Evolutionary conservation across 768 basidiomycete genomes (phyloP).

Genomic region (Chalciporus chontae): DNA sequence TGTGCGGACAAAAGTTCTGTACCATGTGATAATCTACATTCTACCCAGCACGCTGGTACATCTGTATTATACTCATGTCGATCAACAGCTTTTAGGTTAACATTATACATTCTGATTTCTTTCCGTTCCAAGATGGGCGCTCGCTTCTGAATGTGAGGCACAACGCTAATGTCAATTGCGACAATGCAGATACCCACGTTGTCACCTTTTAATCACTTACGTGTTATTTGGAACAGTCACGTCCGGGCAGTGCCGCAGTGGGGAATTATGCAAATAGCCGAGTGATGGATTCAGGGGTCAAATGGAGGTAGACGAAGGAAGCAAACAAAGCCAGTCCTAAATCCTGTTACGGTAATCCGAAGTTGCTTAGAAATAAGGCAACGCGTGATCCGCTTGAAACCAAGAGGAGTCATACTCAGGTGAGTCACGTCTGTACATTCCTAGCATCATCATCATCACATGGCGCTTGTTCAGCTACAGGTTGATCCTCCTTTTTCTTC

Average conservation of each 20-base stretch:
- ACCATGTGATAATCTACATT: slow-evolving; percentile 4
- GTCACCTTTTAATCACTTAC: not conserved
- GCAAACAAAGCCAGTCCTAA: no score
- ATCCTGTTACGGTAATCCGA: no score
- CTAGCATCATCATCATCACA: not conserved
- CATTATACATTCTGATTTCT: slow-evolving; percentile 10
- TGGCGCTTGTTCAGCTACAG: not conserved
- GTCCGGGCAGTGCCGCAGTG: not conserved
- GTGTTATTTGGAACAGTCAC: not conserved
- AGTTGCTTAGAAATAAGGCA: no score
- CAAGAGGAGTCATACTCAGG: not conserved
- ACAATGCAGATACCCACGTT: not conserved
- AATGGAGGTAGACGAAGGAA: no score
- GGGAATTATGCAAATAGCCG: not conserved
- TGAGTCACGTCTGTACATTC: not conserved
- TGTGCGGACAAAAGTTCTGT: slow-evolving; percentile 23
- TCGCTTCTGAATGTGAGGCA: no score
- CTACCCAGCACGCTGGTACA: not conserved
- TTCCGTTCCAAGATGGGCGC: not conserved
- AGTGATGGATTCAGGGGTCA: not conserved
- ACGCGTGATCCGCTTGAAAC: not conserved
- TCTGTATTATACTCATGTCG: not conserved
- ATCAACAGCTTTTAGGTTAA: not conserved
- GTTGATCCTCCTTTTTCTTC: not conserved
- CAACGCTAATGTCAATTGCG: not conserved